Percentiles rank a stretch among this genome's conserved stretches.
Conservation (phyloP, 2,329 filamentous ascomycete genomes). For the Aspergillus tanneri region DNA sequence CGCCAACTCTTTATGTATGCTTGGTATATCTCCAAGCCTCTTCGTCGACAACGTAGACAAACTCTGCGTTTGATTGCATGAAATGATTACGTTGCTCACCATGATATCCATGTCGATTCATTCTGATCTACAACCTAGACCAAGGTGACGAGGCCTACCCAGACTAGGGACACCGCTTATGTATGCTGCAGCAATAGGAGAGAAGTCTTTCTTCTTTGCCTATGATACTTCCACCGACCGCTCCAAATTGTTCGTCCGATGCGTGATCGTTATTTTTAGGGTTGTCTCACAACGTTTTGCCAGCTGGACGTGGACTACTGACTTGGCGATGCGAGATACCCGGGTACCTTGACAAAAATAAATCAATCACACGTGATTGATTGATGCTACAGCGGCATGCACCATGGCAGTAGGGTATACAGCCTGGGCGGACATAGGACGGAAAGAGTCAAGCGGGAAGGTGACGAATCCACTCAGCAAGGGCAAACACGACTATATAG, state of each 20-base stretch:
- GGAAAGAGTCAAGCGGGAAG: background rate
- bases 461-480: background rate
- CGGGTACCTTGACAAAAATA: background rate
- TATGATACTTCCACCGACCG: no score
- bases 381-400: background rate
- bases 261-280: constrained; percentile 1
- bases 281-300: background rate
- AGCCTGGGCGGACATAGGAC: background rate
- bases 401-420: background rate
- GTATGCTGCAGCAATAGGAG: no score
- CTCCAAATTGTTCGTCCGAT: no score
- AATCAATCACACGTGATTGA: background rate
- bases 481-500: constrained; percentile 31
- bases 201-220: no score
- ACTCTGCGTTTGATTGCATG: background rate
- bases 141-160: background rate
- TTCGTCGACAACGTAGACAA: background rate
- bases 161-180: background rate
- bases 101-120: no score
- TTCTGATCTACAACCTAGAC: no score
- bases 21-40: background rate
- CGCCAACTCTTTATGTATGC: background rate
- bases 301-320: background rate
- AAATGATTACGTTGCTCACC: background rate
- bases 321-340: background rate